Base-by-base conservation (phyloP, 768 basidiomycete genomes). In the Podaxis sp. region DNA sequence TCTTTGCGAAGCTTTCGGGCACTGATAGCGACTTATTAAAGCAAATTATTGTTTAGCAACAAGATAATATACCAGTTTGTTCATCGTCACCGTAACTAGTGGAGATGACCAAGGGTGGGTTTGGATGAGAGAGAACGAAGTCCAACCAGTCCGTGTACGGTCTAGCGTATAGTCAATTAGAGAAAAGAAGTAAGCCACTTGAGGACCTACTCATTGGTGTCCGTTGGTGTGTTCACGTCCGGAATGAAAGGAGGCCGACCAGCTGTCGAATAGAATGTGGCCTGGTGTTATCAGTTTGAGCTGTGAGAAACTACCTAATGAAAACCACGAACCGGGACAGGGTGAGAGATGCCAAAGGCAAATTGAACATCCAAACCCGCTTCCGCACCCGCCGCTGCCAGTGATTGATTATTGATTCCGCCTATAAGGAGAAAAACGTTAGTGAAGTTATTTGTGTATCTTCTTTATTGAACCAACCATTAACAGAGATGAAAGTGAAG, bases 41-140 rank as follows among this genome's bases (percentile, higher is more conserved):
- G 0, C 32, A 4, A 7, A 50, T 10, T 18, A 21, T 37, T 11
- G 28, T 46, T 16, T 3, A 27, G 21, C 21, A 57, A 47, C 25
- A 47, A 13, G 18, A 47, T 37, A 13, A 25, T 69, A 23, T 48
- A 85, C 85, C 84, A 13, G 86, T 85, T 67, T 87, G 86, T 59
- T 90, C 89, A 57, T 83, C 78, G 50, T 89, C 88, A 1, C 79
- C 85, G 67, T 90, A 90, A 64, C 84, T 86, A 0, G 85, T 89
- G 1, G 86, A 85, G 28, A 90, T 86, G 2, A 81, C 78, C 64
- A 82, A 78, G 6, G 87, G 86, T 2, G 80, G 70, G 21, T 74
- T 69, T 0, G 71, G 57, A 6, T 82, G 77, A 21, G 65, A 65
- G 1, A 81, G 71, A 18, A 89, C 64, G 57, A 79, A 85, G 42